Evolutionary conservation across 768 basidiomycete genomes (phyloP).

Genomic region (Serendipita sp.): DNA sequence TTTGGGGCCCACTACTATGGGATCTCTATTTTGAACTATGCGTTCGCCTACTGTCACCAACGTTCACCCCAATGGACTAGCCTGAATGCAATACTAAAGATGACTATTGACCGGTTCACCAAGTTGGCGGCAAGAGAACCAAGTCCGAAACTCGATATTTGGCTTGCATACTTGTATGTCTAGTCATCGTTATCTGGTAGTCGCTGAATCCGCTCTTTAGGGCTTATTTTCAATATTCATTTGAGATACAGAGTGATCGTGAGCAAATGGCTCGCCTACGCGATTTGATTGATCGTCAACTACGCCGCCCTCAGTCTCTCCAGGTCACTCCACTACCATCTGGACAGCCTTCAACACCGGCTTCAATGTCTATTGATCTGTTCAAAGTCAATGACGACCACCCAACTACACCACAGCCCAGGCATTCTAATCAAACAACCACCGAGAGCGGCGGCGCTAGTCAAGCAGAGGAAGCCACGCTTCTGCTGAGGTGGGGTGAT

Average conservation of each 20-base stretch:
- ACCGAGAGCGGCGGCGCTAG: no score
- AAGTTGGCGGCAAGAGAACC: neutral
- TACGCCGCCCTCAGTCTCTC: neutral
- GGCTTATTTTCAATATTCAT: neutral
- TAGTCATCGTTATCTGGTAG: neutral
- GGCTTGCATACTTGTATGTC: neutral
- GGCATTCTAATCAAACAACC: no score
- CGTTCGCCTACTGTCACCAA: neutral
- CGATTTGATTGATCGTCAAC: neutral
- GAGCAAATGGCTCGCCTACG: neutral
- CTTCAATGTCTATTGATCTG: no score
- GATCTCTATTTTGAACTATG: neutral
- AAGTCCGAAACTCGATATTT: neutral
- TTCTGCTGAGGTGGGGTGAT: neutral
- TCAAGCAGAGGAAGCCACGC: neutral
- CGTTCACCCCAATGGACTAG: neutral
- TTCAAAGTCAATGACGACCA: no score
- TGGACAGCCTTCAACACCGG: no score
- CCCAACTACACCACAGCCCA: no score
- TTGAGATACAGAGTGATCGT: conserved; percentile 3
- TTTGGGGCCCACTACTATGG: neutral
- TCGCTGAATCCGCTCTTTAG: neutral
- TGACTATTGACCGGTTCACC: neutral
- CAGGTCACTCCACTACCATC: no score
- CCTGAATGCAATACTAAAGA: neutral